Base-by-base conservation (phyloP, 169 alveolate genomes). In the Cryptosporidium felis region DNA sequence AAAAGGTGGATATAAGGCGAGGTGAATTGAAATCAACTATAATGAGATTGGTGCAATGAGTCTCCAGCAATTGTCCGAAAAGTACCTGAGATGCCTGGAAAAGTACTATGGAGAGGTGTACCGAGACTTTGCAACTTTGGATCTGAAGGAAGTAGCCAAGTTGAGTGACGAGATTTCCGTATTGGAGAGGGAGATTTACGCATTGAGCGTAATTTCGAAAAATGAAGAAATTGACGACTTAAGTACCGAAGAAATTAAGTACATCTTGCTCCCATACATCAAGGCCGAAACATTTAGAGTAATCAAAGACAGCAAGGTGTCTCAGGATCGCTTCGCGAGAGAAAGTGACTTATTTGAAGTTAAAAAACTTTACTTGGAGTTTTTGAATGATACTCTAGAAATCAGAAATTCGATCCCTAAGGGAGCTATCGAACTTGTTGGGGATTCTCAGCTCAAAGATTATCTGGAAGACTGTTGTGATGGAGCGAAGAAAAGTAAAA, bases 201-300 rank as follows among this genome's bases (percentile, higher is more conserved):
- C 30, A 10, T 38, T 49, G 4, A 34, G 28, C 23, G 40, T 74
- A 21, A 49, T 74, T 9, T 74, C 85, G 3, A 74, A 21, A 23
- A 74, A 74, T 36, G 85, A 74, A 41, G 85, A 74, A n/a, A n/a
- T 74, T 49, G 85, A 74, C 10, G 85, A 49, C 21, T 49, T 74
- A 36, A 38, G 26, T 26, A 74, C 85, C 14, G 10, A 10, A 1
- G 85, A 74, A 36, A 36, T 74, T 53, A 74, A 74, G 21, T 74
- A 51, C 28, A 3, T 74, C 36, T 61, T 74, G 26, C 41, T 23
- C n/a, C 26, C 67, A 34, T 74, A 32, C 18, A 9, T 74, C 18
- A 36, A 10, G 12, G 85, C 85, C 14, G 85, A 74, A 36, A 10
- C 74, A 36, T 4, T 12, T 16, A 49, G 85, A 34, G 14, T 23